These are phyloP conservation scores for Histomonas meleagridis DNA, from an alignment of 208 protist species.

Conservation along the genomic window DNA sequence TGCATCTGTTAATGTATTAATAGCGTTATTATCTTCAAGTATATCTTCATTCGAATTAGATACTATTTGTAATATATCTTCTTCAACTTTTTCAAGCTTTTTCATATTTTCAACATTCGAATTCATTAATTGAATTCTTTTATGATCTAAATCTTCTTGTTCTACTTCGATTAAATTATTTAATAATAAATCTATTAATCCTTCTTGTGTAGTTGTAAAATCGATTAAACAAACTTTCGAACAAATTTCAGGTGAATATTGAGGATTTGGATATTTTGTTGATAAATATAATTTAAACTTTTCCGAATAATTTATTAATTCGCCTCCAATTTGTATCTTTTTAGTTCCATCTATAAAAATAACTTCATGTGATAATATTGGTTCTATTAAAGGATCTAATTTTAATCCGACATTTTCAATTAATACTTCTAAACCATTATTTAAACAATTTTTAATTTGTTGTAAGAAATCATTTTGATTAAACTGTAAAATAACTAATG, in stretches of 20 bases:
- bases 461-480: conserved; percentile 66
- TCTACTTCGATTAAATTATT: conserved; percentile 88
- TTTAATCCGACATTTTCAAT: conserved; percentile 83
- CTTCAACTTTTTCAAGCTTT: conserved; percentile 83
- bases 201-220: conserved; percentile 89
- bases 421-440: conserved; percentile 59
- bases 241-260: conserved; percentile 90
- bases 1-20: conserved; percentile 77
- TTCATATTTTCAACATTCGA: conserved; percentile 94
- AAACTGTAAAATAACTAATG: conserved; percentile 71
- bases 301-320: conserved; percentile 55
- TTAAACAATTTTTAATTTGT: conserved; percentile 54
- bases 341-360: conserved; percentile 71
- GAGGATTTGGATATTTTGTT: conserved; percentile 89
- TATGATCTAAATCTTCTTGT: conserved; percentile 84
- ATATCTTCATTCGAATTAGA: conserved; percentile 72
- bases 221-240: conserved; percentile 93
- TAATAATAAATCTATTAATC: conserved; percentile 92
- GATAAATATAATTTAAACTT: conserved; percentile 89
- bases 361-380: conserved; percentile 73
- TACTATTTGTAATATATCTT: conserved; percentile 76
- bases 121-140: conserved; percentile 71
- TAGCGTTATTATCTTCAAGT: conserved; percentile 85
- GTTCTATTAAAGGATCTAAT: conserved; percentile 87
- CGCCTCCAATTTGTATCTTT: background rate